Conservation (phyloP, 345 rosid species). For the Murraya paniculata region DNA sequence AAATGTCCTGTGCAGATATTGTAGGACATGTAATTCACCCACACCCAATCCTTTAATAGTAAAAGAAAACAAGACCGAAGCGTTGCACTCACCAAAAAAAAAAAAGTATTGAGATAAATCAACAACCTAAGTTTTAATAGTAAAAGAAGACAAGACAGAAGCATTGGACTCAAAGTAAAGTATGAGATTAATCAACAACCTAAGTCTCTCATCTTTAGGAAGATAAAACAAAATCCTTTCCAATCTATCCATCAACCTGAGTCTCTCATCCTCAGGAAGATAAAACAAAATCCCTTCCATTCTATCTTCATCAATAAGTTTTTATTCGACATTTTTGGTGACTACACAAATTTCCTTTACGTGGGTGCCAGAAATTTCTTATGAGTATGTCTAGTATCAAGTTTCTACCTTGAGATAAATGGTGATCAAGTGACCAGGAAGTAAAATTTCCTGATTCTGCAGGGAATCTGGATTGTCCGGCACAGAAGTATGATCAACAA, state of each 20-base stretch:
- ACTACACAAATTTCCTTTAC: background rate
- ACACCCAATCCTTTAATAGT: background rate
- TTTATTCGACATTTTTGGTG: background rate
- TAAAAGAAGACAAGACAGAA: background rate
- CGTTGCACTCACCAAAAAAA: too few relatives aligned
- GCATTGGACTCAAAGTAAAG: background rate
- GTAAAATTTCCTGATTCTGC: constrained; percentile 96
- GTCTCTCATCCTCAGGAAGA: background rate
- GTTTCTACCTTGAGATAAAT: constrained; percentile 76
- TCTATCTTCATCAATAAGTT: background rate
- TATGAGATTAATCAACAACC: background rate
- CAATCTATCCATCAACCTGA: background rate
- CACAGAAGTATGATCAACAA: constrained; percentile 85
- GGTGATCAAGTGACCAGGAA: constrained; percentile 90
- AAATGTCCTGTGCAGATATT: background rate
- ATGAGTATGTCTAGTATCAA: background rate
- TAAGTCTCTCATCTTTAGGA: background rate
- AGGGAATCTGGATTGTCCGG: constrained; percentile 86
- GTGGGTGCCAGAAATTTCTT: background rate
- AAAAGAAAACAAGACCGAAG: background rate
- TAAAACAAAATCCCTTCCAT: background rate
- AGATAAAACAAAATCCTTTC: background rate
- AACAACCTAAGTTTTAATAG: too few relatives aligned
- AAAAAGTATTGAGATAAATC: too few relatives aligned
- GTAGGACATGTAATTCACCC: background rate